Percentiles rank a stretch among this genome's conserved stretches.
phyloP scores from a whole-genome alignment of 2,329 filamentous ascomycete species.

The Penicillium sp. region DNA sequence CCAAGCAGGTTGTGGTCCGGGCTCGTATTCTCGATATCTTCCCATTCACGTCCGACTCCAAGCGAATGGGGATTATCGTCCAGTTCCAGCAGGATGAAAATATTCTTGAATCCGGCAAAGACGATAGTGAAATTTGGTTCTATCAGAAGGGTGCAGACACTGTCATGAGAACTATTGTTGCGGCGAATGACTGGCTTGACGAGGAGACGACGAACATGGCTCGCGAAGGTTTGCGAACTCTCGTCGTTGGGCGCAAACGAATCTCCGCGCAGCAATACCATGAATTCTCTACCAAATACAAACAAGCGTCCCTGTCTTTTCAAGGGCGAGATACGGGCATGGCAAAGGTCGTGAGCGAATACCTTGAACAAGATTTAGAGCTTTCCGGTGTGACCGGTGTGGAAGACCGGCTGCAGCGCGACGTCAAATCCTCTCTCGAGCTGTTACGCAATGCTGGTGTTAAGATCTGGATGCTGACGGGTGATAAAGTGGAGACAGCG shows the following conservation, averaged over 20 bases:
- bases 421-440: constrained; percentile 93
- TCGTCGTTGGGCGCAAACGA: constrained; percentile 90
- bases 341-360: constrained; percentile 72
- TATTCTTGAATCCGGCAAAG: constrained; percentile 46
- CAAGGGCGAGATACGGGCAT: constrained; percentile 77
- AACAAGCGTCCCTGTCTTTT: constrained; percentile 76
- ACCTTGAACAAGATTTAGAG: constrained; percentile 84
- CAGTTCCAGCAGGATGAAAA: constrained; percentile 68
- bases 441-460: constrained; percentile 94
- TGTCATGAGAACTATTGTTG: constrained; percentile 95
- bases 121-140: constrained; percentile 86
- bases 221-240: constrained; percentile 85
- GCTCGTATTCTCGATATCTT: constrained; percentile 92
- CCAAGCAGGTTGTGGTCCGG: constrained; percentile 70
- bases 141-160: constrained; percentile 98
- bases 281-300: constrained; percentile 72
- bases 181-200: constrained; percentile 95
- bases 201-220: constrained; percentile 99
- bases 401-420: constrained; percentile 91
- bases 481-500: constrained; percentile 97
- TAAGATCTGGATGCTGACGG: constrained; percentile 99
- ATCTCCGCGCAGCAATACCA: constrained; percentile 75
- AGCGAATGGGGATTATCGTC: constrained; percentile 96
- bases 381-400: constrained; percentile 96
- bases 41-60: constrained; percentile 95